These are phyloP conservation scores for Fraxinus ornus DNA, from an alignment of 305 asterid species.

Conservation along the genomic window DNA sequence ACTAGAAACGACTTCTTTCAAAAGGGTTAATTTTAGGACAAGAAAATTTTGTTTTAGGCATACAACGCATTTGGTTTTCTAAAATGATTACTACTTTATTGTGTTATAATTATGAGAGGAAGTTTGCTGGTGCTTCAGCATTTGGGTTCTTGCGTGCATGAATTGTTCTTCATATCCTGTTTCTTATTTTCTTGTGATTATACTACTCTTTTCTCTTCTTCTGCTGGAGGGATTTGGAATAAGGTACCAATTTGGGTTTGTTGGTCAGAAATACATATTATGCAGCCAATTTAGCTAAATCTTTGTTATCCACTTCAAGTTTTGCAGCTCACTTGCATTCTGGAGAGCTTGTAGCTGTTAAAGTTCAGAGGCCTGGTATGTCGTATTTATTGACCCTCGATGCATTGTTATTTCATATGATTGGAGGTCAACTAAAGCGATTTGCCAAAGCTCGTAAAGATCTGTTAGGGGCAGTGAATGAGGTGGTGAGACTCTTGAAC, in stretches of 20 bases:
- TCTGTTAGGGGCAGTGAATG: slow-evolving; percentile 91
- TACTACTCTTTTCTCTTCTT: slow-evolving; percentile 2
- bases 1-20: too few species aligned
- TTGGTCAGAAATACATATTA: not conserved
- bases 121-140: not conserved
- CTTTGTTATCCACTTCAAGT: slow-evolving; percentile 60
- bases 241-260: slow-evolving; percentile 3
- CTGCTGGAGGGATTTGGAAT: slow-evolving; percentile 19
- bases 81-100: not conserved
- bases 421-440: slow-evolving; percentile 95
- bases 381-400: slow-evolving; percentile 79
- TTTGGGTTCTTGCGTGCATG: not conserved
- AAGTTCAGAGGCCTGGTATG: slow-evolving; percentile 99
- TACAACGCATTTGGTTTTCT: too few species aligned
- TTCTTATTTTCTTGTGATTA: not conserved
- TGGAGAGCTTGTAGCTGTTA: slow-evolving; percentile 99
- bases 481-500: slow-evolving; percentile 67
- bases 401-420: slow-evolving; percentile 88
- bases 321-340: slow-evolving; percentile 98
- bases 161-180: not conserved
- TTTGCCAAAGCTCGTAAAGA: slow-evolving; percentile 98
- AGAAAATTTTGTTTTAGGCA: too few species aligned
- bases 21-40: too few species aligned
- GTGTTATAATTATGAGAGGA: not conserved
- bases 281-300: slow-evolving; percentile 34